Base-by-base conservation (phyloP, 352 stramenopile species). In the Globisporangium megalacanthum region DNA sequence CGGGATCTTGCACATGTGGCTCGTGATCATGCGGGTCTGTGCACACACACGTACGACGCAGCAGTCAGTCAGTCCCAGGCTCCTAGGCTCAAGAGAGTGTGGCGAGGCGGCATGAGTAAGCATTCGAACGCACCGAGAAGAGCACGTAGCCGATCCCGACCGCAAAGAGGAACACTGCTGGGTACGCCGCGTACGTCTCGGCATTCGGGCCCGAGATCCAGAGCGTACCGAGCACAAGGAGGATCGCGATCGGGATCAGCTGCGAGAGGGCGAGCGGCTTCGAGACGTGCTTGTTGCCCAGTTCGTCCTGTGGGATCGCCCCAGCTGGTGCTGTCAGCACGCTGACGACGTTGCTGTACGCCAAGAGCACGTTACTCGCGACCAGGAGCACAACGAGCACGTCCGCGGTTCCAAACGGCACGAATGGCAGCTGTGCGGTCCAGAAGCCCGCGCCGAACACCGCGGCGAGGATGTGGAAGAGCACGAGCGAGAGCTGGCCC, bases 1-100 rank as follows among this genome's bases (percentile, higher is more conserved):
- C 49, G 83, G 81, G 25, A 95, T 78, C 70, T 95, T 95, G 70
- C 83, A 95, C 85, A 95, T 95, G 73, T 95, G 85, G 69, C 81
- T 90, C 52, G 88, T 72, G 64, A 93, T 95, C 85, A 95, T 95
- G 63, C 83, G 83, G 33, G 83, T 93, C 82, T 94, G 58, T 29
- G 33, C 13, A 17, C 14, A 7, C 29, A 3, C 48, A 31, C 54
- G 49, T 48, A 39, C 39, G 50, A 22, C 11, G 29, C 58, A 39
- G 42, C n/a, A 37, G 20, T 35, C 15, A 56, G 39, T 15, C 6
- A 29, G 56, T 56, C 45, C 37, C 9, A 53, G 29, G 35, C 35
- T 39, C 35, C 2, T 8, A 13, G 3, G 7, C 25, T 39, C 35
- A 8, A 39, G 35, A 8, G 39, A 29, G 17, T 19, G 11, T 8